phyloP scores from a whole-genome alignment of 257 asterid species.

The Solanum etuberosum region DNA sequence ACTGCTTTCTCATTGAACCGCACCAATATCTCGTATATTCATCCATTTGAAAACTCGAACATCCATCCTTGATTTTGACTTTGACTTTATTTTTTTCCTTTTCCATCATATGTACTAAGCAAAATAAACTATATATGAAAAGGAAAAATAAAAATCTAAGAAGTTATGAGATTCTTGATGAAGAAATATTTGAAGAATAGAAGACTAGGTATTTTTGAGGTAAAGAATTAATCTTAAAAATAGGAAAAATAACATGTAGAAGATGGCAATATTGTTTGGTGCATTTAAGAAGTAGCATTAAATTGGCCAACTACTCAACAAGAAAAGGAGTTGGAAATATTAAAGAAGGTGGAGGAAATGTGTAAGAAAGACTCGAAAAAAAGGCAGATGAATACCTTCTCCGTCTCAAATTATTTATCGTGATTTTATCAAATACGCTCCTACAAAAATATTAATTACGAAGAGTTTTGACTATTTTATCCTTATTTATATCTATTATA shows the following conservation, averaged over 20 bases:
- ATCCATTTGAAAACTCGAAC: neutral
- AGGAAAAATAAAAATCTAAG: neutral
- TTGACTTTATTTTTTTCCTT: neutral
- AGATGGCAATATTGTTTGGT: slow-evolving; percentile 3
- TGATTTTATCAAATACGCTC: rapidly evolving
- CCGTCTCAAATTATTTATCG: neutral
- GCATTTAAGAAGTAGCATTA: slow-evolving; percentile 15
- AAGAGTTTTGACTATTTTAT: neutral
- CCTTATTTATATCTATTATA: neutral
- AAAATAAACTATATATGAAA: neutral
- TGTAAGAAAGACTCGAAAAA: neutral
- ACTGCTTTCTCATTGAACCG: slow-evolving; percentile 25
- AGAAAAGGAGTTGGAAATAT: slow-evolving; percentile 19
- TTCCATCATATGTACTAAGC: neutral
- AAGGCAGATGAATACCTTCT: too few relatives aligned
- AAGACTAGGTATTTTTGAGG: neutral
- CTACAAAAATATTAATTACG: too few relatives aligned
- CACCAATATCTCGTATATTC: slow-evolving; percentile 23
- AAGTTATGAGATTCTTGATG: neutral
- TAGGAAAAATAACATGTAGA: neutral
- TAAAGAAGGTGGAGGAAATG: neutral
- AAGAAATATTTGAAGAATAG: neutral
- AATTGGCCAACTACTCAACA: slow-evolving; percentile 18
- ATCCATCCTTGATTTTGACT: neutral
- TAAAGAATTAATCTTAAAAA: neutral